Evolutionary conservation across 2,329 filamentous ascomycete genomes (phyloP), one percentile per base, ranked within the genome.

Genomic region (Fonsecaea erecta): DNA sequence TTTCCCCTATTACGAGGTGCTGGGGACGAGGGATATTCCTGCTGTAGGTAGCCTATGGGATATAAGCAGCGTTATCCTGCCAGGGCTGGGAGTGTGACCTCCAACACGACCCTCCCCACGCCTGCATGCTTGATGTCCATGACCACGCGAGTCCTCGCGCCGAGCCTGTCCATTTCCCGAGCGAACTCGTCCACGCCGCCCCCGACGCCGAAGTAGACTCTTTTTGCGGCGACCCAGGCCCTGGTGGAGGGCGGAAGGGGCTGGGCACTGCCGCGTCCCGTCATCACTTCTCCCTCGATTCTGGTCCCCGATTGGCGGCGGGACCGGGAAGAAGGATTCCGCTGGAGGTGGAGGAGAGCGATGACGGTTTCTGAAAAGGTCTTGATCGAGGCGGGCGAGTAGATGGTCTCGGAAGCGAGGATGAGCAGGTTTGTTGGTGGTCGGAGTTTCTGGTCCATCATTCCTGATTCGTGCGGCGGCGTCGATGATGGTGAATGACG

Each of bases 121-220:
- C 81, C 80, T 52, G 77, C 77, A 14, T 77, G 78, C 32, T 77
- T 76, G 30, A 79, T 71, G 70, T 80, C 75, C 68, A 62, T 79
- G 32, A 61, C 68, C 62, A 63, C 70, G 64, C 5, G 67, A 65
- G 66, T 72, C 62, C 35, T 51, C 8, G 68, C 73, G 21, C 66
- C 67, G 6, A 60, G 59, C 2, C 53, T 57, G 11, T 60, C 55
- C 6, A 78, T 67, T 14, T 70, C 71, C 48, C 69, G 65, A 53
- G 79, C 60, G 69, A 89, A 86, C 37, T 85, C 85, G 75, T 88
- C 85, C 9, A 89, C 84, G 32, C 86, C 86, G 1, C 87, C 87
- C 0, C 87, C 87, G 32, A 89, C 86, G 0, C 87, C 87, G 72
- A 89, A 89, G 75, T 89, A 89, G 46, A 89, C 83, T 68, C 84